These are phyloP conservation scores for Hortiboletus rubellus DNA, from an alignment of 1,284 basidiomycete species.

Conservation along the genomic window DNA sequence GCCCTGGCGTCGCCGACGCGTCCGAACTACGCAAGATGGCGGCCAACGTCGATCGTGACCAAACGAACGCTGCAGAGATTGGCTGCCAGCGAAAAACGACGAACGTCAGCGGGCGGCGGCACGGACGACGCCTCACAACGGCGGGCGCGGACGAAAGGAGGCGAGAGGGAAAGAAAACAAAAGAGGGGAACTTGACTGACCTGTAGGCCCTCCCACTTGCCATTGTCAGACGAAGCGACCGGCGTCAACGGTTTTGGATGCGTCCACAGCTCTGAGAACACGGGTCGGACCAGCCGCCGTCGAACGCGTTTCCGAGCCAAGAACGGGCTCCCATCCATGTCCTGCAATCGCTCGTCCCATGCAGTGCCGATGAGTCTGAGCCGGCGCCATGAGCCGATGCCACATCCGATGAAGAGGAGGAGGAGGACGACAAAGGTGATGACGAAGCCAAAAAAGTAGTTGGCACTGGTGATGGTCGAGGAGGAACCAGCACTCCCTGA, in stretches of 20 bases:
- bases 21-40: conserved; percentile 28
- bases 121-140: too few species aligned
- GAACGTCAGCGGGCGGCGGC: background rate
- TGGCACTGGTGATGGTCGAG: conserved; percentile 32
- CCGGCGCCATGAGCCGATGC: conserved; percentile 50
- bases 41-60: conserved; percentile 18
- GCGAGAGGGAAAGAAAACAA: background rate
- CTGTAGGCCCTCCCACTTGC: conserved; percentile 24
- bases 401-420: conserved; percentile 57
- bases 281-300: conserved; percentile 20
- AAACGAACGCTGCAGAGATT: conserved; percentile 20
- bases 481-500: background rate
- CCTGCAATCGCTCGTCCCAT: conserved; percentile 26
- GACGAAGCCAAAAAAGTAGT: conserved; percentile 64
- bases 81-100: conserved; percentile 10
- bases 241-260: background rate
- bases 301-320: conserved; percentile 14
- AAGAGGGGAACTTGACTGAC: conserved; percentile 13
- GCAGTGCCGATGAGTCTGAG: conserved; percentile 21
- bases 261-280: conserved; percentile 25
- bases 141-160: too few species aligned
- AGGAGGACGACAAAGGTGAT: conserved; percentile 61
- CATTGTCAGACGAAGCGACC: background rate
- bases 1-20: background rate
- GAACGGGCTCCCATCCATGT: conserved; percentile 13